A percentile compares a stretch with the other conserved stretches of the same genome.
These are phyloP conservation scores for Boechera stricta DNA, from an alignment of 345 rosid species.

Conservation along the genomic window DNA sequence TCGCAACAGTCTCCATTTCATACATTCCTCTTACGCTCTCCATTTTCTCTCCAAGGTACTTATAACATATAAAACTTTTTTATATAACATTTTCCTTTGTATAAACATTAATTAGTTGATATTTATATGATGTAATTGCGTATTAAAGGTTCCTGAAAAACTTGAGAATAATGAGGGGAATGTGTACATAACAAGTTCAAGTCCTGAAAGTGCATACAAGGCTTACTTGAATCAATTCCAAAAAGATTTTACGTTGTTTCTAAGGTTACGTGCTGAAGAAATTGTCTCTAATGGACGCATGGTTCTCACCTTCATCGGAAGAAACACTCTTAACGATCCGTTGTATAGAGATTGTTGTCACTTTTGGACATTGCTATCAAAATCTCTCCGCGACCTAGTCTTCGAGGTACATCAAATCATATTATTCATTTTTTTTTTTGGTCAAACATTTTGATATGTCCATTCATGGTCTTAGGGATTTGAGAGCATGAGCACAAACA, in stretches of 20 bases:
- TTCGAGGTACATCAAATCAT: slow-evolving; percentile 23
- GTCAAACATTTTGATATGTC: too few species aligned
- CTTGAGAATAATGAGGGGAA: slow-evolving; percentile 35
- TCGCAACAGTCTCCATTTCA: too few species aligned
- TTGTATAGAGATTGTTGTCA: slow-evolving; percentile 45
- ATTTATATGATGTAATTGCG: background rate
- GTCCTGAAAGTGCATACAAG: slow-evolving; percentile 45
- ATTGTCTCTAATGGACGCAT: slow-evolving; percentile 49
- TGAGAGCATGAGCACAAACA: too few species aligned
- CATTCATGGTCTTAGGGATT: too few species aligned
- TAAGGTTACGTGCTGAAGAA: slow-evolving; percentile 53
- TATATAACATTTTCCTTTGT: too few species aligned
- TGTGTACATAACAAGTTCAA: slow-evolving; percentile 43
- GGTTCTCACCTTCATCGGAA: slow-evolving; percentile 50
- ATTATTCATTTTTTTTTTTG: too few species aligned
- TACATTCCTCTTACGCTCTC: too few species aligned
- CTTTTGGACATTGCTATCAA: slow-evolving; percentile 45
- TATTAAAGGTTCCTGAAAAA: slow-evolving; percentile 40
- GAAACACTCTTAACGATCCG: slow-evolving; percentile 40
- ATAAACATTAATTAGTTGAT: too few species aligned
- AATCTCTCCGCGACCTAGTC: slow-evolving; percentile 41
- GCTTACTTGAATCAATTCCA: slow-evolving; percentile 55
- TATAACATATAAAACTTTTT: too few species aligned
- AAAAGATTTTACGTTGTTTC: slow-evolving; percentile 53
- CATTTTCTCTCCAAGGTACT: too few species aligned